phyloP scores from a whole-genome alignment of 257 asterid genomes.

The Cynanchum wilfordii region DNA sequence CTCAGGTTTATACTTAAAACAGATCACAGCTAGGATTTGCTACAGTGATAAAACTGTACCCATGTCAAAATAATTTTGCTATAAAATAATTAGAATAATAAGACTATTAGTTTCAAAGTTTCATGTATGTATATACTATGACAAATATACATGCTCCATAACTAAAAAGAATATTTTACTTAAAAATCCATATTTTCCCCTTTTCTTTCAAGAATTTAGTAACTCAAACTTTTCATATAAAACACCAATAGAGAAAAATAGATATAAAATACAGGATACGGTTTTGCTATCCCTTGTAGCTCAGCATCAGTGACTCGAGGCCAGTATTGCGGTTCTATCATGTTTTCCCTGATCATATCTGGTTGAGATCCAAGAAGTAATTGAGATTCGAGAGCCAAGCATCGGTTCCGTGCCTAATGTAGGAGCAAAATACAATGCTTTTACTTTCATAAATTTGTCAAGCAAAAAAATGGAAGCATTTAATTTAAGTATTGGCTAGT shows the following conservation, averaged over 20 bases:
- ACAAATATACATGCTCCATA: background rate
- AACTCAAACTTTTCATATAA: background rate
- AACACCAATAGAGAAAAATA: background rate
- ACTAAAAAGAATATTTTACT: background rate
- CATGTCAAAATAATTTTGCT: background rate
- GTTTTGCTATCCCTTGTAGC: conserved; percentile 39
- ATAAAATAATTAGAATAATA: background rate
- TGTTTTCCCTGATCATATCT: conserved; percentile 25
- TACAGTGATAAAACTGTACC: background rate
- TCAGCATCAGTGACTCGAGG: conserved; percentile 44
- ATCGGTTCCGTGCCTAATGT: conserved; percentile 52
- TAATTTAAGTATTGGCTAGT: background rate
- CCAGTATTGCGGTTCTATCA: conserved; percentile 41
- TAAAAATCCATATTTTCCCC: background rate
- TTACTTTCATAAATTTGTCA: conserved; percentile 3
- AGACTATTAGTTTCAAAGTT: background rate
- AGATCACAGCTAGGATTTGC: background rate
- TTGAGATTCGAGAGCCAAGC: conserved; percentile 46
- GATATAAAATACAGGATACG: conserved; percentile 43
- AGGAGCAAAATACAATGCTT: background rate
- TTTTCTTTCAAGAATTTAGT: background rate
- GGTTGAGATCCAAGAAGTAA: conserved; percentile 30
- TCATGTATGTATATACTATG: background rate
- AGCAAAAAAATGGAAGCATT: background rate
- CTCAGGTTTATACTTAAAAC: background rate